Percentiles rank a stretch among this genome's conserved stretches.
Conservation (phyloP, 2,329 filamentous ascomycete genomes). For the Cryoendolithus antarcticus region DNA sequence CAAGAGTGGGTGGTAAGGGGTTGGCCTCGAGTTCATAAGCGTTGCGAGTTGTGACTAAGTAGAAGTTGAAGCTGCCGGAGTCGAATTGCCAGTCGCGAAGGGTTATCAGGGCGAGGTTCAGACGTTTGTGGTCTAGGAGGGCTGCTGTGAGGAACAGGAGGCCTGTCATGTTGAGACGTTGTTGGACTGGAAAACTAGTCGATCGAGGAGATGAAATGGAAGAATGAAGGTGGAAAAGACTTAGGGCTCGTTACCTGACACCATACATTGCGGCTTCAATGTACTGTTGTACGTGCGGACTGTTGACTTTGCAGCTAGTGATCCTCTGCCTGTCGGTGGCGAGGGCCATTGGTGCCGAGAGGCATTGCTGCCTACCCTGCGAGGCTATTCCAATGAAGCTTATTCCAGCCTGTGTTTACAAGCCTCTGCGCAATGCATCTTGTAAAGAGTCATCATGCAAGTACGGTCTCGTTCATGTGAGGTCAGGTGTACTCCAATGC, state of each 20-base stretch:
- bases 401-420: not conserved
- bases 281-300: not conserved
- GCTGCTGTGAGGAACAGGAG: constrained; percentile 10
- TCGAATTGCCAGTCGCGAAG: constrained; percentile 7
- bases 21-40: constrained; percentile 2
- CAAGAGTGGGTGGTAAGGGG: not conserved
- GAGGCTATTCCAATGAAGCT: too few relatives aligned
- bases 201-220: not conserved
- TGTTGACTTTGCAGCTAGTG: too few relatives aligned
- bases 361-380: too few relatives aligned
- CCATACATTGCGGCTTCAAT: not conserved
- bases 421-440: not conserved
- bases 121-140: constrained; percentile 5
- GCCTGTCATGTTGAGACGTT: not conserved
- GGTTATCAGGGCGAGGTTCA: constrained; percentile 9
- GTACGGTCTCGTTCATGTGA: too few relatives aligned
- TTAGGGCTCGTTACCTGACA: not conserved
- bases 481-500: too few relatives aligned
- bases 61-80: constrained; percentile 2
- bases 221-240: not conserved
- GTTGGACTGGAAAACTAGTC: not conserved
- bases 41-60: constrained; percentile 6
- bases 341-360: too few relatives aligned
- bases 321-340: too few relatives aligned
- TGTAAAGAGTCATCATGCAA: too few relatives aligned